Evolutionary conservation across 2,329 filamentous ascomycete genomes (phyloP), one percentile per base, ranked within the genome.

Genomic region (Colletotrichum simmondsii): DNA sequence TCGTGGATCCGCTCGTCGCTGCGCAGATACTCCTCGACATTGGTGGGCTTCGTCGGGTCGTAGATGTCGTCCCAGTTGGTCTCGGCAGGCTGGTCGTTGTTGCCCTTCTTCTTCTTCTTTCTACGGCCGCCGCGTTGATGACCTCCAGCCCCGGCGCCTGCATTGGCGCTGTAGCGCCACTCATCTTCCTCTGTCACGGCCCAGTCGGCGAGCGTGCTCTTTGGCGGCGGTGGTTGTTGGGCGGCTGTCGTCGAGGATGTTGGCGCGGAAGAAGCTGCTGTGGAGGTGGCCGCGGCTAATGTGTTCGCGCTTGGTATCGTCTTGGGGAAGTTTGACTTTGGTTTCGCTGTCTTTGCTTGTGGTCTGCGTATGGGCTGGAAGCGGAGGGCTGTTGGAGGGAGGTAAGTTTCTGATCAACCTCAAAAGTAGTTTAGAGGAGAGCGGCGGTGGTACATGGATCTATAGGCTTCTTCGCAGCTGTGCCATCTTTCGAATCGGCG

Each of bases 41-140:
- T 95, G 53, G 94, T 97, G 10, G 95, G 95, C 52, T 93, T 87
- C 12, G 92, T 87, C 1, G 95, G 94, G 78, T 98, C 95, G 80
- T 98, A 98, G 28, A 97, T 90, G 80, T 97, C 95, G 80, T 97
- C 93, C 95, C 95, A 98, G 79, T 97, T 92, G n/a, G 89, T 91
- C 80, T 91, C 88, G 64, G 88, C 84, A 5, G 83, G 82, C 35
- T 88, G 82, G 59, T 87, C 85, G 6, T 90, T 86, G 75, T 89
- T 87, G 73, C 91, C 88, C 77, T 90, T 89, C 81, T 92, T 92
- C 87, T 94, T 94, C 82, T 93, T 92, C 80, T 92, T 92, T 83
- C 93, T 95, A 72, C 94, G 91, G 54, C 94, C 93, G 68, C 94
- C 94, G 62, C 94, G 91, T 79, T 93, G 91, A 68, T 91, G 89